A percentile compares a stretch with the other conserved stretches of the same genome.
Evolutionary conservation across 2,329 filamentous ascomycete species (phyloP).

Genomic region (Leptographium procerum): DNA sequence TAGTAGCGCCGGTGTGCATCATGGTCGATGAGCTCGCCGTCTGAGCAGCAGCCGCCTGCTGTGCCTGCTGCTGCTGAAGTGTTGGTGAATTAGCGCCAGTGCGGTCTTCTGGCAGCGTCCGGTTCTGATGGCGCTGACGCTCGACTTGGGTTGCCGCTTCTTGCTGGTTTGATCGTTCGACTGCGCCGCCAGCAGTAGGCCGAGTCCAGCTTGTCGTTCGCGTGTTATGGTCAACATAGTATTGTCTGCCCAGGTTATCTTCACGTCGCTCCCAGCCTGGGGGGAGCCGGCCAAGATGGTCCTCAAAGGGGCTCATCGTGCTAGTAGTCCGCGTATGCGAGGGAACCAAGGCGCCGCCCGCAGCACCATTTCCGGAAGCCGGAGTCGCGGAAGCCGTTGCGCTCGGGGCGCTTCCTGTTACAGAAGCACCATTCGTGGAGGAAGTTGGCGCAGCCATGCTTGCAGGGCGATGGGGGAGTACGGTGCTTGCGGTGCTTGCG

Average conservation of each 20-base stretch:
- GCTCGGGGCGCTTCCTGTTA: background rate
- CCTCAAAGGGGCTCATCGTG: constrained; percentile 85
- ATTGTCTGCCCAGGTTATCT: constrained; percentile 88
- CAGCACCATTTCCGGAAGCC: constrained; percentile 15
- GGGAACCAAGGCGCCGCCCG: constrained; percentile 17
- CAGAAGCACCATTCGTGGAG: constrained; percentile 24
- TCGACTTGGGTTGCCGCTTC: constrained; percentile 90
- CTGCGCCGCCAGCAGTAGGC: constrained; percentile 67
- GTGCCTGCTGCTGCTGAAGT: constrained; percentile 41
- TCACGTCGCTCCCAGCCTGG: constrained; percentile 93
- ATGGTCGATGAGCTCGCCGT: constrained; percentile 57
- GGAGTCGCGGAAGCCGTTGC: background rate
- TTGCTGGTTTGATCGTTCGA: constrained; percentile 60
- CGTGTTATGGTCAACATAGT: constrained; percentile 97
- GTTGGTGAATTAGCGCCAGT: constrained; percentile 89
- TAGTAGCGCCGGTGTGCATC: constrained; percentile 92
- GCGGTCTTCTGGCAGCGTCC: constrained; percentile 88
- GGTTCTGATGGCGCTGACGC: constrained; percentile 85
- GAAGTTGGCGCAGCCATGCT: constrained; percentile 27
- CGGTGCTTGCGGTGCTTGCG: too few species aligned
- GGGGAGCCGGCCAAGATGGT: constrained; percentile 84
- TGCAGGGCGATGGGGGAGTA: constrained; percentile 35
- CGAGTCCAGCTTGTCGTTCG: constrained; percentile 93
- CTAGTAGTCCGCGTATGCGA: constrained; percentile 31
- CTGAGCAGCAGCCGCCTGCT: constrained; percentile 30